Base-by-base conservation (phyloP, 352 stramenopile genomes). In the Phytophthora kernoviae region DNA sequence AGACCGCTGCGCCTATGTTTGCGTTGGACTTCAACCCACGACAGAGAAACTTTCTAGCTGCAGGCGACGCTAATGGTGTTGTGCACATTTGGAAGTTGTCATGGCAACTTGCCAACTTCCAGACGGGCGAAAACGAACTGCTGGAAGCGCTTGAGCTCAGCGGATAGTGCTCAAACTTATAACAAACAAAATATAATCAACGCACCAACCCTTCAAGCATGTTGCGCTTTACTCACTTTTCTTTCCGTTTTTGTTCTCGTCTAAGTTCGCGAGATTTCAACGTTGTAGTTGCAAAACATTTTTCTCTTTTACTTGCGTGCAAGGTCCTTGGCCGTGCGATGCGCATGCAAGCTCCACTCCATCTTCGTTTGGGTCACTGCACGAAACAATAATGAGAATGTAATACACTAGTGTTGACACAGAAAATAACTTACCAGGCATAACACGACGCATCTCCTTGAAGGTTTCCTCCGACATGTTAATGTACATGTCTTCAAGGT, bases 381-480 rank as follows among this genome's bases (percentile, higher is more conserved):
- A 40, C 14, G 49, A 50, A 20, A 40, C 47, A 30, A 45, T 30
- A 30, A 6, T 30, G 24, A 30, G 24, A 30, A 30, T 3, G 24
- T 30, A 30, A 30, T n/a, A n/a, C n/a, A n/a, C n/a, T n/a, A n/a
- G n/a, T n/a, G n/a, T n/a, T n/a, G n/a, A n/a, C n/a, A n/a, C n/a
- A n/a, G 24, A 30, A 30, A 30, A 30, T 7, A 58, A 33, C 68
- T 37, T 65, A 89, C 81, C 77, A 43, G 96, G 94, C 84, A 98
- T 96, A 10, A 98, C 92, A 48, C 96, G 87, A 46, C 96, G 87
- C 88, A 99, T 98, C 58, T 96, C 90, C 69, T 96, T 96, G 64
- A 97, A 96, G 7, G 92, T 97, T 61, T 97, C 88, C 53, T 97
- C 82, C 26, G 89, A 96, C 91, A 98, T 98, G 65, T 96, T 97